A percentile compares a stretch with the other conserved stretches of the same genome.
Conservation (phyloP, 371 early-diverging fungal species). For the Lichtheimia hyalospora region DNA sequence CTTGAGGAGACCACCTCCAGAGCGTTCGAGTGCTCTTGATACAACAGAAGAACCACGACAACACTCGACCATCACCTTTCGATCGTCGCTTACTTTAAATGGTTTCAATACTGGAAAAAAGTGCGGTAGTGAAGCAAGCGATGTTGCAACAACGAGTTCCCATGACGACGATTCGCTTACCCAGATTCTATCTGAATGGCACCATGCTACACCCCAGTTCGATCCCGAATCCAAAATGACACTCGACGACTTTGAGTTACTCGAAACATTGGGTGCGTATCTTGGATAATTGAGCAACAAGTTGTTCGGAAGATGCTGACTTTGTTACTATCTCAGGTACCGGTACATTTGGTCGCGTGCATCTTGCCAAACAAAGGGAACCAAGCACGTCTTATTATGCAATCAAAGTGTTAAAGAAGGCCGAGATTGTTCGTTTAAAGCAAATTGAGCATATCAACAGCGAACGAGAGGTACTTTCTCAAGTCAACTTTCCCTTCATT, state of each 20-base stretch:
- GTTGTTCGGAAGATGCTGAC: constrained; percentile 6
- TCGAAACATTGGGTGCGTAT: constrained; percentile 67
- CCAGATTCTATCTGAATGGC: constrained; percentile 22
- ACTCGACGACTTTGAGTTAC: constrained; percentile 57
- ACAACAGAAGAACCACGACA: constrained; percentile 16
- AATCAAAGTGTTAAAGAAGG: constrained; percentile 92
- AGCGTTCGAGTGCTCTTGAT: constrained; percentile 9
- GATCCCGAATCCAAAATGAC: constrained; percentile 20
- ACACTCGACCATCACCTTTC: constrained; percentile 25
- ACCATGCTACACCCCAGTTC: constrained; percentile 37
- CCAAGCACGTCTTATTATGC: constrained; percentile 73
- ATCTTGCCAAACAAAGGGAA: constrained; percentile 66
- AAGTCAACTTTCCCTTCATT: constrained; percentile 92
- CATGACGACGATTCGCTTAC: constrained; percentile 28
- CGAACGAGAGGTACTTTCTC: constrained; percentile 90
- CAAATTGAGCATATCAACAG: constrained; percentile 98
- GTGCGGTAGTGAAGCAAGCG: constrained; percentile 21
- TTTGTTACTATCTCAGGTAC: constrained; percentile 70
- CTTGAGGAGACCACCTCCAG: constrained; percentile 19
- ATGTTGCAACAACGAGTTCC: constrained; percentile 17
- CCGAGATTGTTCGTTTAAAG: constrained; percentile 87
- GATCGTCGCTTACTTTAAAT: constrained; percentile 34
- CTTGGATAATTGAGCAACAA: not conserved
- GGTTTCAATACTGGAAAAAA: constrained; percentile 14
- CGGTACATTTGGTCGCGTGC: constrained; percentile 95